Percentiles rank a stretch among this genome's conserved stretches.
phyloP scores from a whole-genome alignment of 2,329 filamentous ascomycete genomes.

The Zymoseptoria tritici region DNA sequence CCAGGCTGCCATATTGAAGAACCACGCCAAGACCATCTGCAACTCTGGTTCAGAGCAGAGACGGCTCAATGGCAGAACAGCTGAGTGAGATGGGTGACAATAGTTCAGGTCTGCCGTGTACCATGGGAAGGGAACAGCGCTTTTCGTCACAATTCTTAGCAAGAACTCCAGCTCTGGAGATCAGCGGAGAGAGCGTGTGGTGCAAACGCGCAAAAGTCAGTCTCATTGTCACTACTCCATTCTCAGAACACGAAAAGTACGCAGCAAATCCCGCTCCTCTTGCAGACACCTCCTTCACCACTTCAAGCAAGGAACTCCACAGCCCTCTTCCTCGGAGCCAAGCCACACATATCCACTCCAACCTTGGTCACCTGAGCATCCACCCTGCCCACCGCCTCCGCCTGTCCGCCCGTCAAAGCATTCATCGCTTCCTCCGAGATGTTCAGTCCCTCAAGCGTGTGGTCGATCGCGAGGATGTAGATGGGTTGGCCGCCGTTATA shows the following conservation, averaged over 20 bases:
- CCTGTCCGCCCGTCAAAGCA: slow-evolving; percentile 40
- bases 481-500: slow-evolving; percentile 40
- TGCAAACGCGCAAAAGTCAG: too few relatives aligned
- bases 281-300: not conserved
- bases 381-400: slow-evolving; percentile 32
- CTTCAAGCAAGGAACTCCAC: slow-evolving; percentile 20
- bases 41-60: not conserved
- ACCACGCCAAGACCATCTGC: too few relatives aligned
- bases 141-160: not conserved
- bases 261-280: not conserved
- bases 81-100: not conserved
- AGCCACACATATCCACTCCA: slow-evolving; percentile 30
- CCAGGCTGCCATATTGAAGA: too few relatives aligned
- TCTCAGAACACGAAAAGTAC: not conserved
- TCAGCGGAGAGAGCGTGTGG: too few relatives aligned
- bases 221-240: not conserved
- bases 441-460: slow-evolving; percentile 42
- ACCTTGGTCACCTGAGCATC: slow-evolving; percentile 35
- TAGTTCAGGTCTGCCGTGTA: not conserved
- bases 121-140: not conserved
- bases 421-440: slow-evolving; percentile 44
- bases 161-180: not conserved
- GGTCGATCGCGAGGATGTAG: slow-evolving; percentile 45
- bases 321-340: slow-evolving; percentile 20
- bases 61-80: not conserved